Evolutionary conservation across 768 basidiomycete genomes (phyloP).

Genomic region (Termitomyces sp.): DNA sequence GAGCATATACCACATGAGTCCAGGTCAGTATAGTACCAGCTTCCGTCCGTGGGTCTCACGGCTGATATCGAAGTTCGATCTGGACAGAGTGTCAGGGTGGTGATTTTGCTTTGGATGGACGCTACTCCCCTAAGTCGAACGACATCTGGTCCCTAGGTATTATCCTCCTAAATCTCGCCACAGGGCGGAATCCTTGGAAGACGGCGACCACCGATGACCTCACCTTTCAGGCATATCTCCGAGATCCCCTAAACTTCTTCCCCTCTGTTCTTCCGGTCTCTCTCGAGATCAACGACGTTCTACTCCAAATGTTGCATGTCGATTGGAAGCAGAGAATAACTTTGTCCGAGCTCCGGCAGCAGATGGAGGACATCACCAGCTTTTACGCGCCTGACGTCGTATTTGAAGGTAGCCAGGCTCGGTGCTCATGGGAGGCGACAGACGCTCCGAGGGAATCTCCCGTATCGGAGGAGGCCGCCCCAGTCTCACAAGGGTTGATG

Average conservation of each 20-base stretch:
- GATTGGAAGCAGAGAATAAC: slow-evolving; percentile 61
- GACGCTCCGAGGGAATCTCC: slow-evolving; percentile 44
- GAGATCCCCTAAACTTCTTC: slow-evolving; percentile 76
- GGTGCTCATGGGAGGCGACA: slow-evolving; percentile 74
- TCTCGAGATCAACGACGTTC: slow-evolving; percentile 63
- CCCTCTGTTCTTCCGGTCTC: slow-evolving; percentile 83
- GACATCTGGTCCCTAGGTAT: slow-evolving; percentile 98
- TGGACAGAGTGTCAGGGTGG: slow-evolving; percentile 87
- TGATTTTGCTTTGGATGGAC: slow-evolving; percentile 53
- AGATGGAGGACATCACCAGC: slow-evolving; percentile 51
- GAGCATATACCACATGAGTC: slow-evolving; percentile 98
- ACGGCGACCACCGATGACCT: slow-evolving; percentile 79
- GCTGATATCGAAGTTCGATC: neutral
- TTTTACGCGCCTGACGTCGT: slow-evolving; percentile 76
- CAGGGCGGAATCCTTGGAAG: slow-evolving; percentile 95
- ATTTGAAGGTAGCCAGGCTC: slow-evolving; percentile 79
- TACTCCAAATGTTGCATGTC: slow-evolving; percentile 69
- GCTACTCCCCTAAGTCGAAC: slow-evolving; percentile 85
- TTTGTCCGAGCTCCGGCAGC: slow-evolving; percentile 49
- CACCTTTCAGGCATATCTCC: slow-evolving; percentile 86
- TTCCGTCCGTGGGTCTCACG: neutral
- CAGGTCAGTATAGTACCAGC: slow-evolving; percentile 49
- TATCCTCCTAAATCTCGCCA: slow-evolving; percentile 92
- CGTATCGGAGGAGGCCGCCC: neutral
- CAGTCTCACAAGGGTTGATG: slow-evolving; percentile 9